Evolutionary conservation across 768 basidiomycete species (phyloP), one percentile per base, ranked within the genome.

Genomic region (Pleurotus eryngii): DNA sequence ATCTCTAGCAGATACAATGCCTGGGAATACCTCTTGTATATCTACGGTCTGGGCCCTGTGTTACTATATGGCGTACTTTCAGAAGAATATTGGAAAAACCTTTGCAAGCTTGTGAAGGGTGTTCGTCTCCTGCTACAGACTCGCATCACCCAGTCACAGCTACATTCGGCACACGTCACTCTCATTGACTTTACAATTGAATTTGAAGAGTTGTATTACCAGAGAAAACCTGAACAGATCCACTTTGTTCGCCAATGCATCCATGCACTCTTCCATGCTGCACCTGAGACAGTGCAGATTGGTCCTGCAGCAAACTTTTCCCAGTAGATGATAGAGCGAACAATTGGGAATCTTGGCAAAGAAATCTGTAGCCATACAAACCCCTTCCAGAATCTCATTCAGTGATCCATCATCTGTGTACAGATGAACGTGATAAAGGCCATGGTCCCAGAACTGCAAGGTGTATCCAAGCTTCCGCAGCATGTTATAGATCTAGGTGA

Each of bases 1-100:
- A 68, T 76, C 5, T 61, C 58, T 3, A 74, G 70, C 57, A 72
- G 75, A 0, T 78, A 76, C 59, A 76, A 77, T 45, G 73, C 73
- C 1, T 64, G 62, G 24, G 74, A 78, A 56, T 78, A 54, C 37
- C 58, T 63, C 3, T 48, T 61, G 0, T 76, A 74, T 55, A 8
- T 76, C n/a, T 75, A 61, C 61, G 71, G 72, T 0, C 43, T 56
- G 8, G 55, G 59, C 14, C 59, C 59, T 20, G 59, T 14, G 12
- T 3, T 48, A 30, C 51, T 59, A 22, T 50, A 45, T 17, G 15
- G 45, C 1, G 22, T 59, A 1, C 47, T 59, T 14, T 46, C 46
- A 1, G 45, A 47, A 3, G 17, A 27, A n/a, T 49, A 56, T 22
- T 56, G 47, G 53, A 3, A 7, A 2, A n/a, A 56, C 35, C 56